Evolutionary conservation across 345 rosid genomes (phyloP), one percentile per base, ranked within the genome.

Genomic region (Erysimum cheiranthoides): DNA sequence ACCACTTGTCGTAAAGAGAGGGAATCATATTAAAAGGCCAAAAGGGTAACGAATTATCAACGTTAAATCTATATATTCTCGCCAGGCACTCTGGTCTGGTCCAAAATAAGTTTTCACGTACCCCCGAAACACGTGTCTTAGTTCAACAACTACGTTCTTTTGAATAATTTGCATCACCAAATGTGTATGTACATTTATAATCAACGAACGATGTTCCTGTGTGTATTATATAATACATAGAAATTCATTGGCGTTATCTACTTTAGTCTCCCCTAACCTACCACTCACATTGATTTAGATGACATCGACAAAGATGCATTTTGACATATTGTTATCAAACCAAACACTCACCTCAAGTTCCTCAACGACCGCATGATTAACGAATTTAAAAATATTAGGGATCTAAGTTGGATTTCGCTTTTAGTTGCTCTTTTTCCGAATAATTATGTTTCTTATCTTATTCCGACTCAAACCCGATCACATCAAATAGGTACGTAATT

Each of bases 71-170:
- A 47, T 10, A 49, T 42, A 52, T 49, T 11, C 10, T n/a, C 17
- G 32, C 61, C 34, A 4, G 27, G 32, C 43, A 51, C 51, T 13
- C 62, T 39, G 18, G 35, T 62, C 62, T 62, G 52, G 56, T 32
- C 71, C 64, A 43, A 64, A 34, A 61, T 38, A 47, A 18, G 35
- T 13, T 52, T 8, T 31, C 54, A 64, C 36, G 18, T 52, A 73
- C 11, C 52, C 67, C 6, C 13, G 16, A 58, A 68, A 59, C 13
- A 62, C n/a, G 36, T 65, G 31, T 47, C 73, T 67, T 47, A 49
- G 28, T 74, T 27, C 18, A 38, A 35, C 78, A 58, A 67, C 78
- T 30, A 67, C 45, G 35, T 21, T 40, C 21, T 58, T 64, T 57
- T 58, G 78, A 67, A 40, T 31, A 17, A 42, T 54, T 39, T 66